Conservation (phyloP, 2,329 filamentous ascomycete species). For the Penicillium psychrosexuale region DNA sequence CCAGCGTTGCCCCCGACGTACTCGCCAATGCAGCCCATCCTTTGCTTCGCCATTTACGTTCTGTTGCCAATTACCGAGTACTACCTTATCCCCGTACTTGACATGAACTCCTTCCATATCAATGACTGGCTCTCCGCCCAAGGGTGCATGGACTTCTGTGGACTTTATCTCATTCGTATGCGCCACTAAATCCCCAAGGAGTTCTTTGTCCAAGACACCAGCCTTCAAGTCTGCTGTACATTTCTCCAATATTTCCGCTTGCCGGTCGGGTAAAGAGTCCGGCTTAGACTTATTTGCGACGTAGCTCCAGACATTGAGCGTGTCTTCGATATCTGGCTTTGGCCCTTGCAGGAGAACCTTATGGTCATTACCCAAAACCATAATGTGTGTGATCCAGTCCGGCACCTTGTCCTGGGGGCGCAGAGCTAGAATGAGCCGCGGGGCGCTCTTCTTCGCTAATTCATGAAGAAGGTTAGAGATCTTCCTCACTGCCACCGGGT, state of each 20-base stretch:
- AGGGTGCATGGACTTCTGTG: neutral
- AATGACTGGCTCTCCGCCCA: conserved; percentile 66
- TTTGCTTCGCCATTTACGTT: conserved; percentile 48
- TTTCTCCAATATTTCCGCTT: conserved; percentile 10
- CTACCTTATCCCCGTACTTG: conserved; percentile 71
- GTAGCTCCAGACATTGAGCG: conserved; percentile 31
- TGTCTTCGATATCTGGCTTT: conserved; percentile 58
- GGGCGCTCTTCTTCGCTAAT: conserved; percentile 64
- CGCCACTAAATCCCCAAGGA: conserved; percentile 24
- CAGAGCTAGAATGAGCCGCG: conserved; percentile 72
- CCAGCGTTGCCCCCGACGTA: conserved; percentile 81
- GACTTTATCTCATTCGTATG: neutral
- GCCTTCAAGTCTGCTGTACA: conserved; percentile 17
- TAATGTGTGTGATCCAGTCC: conserved; percentile 82
- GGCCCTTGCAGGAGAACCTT: conserved; percentile 64
- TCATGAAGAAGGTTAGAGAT: conserved; percentile 68
- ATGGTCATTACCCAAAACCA: conserved; percentile 67
- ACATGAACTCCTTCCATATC: conserved; percentile 86
- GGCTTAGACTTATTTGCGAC: conserved; percentile 4
- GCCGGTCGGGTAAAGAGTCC: conserved; percentile 1
- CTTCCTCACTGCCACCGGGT: conserved; percentile 72
- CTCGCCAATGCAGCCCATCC: conserved; percentile 74
- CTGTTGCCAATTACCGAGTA: conserved; percentile 77
- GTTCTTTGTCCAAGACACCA: conserved; percentile 24
- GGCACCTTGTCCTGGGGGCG: conserved; percentile 84